These are phyloP conservation scores for Malassezia furfur DNA, from an alignment of 1,284 basidiomycete genomes.

Conservation along the genomic window DNA sequence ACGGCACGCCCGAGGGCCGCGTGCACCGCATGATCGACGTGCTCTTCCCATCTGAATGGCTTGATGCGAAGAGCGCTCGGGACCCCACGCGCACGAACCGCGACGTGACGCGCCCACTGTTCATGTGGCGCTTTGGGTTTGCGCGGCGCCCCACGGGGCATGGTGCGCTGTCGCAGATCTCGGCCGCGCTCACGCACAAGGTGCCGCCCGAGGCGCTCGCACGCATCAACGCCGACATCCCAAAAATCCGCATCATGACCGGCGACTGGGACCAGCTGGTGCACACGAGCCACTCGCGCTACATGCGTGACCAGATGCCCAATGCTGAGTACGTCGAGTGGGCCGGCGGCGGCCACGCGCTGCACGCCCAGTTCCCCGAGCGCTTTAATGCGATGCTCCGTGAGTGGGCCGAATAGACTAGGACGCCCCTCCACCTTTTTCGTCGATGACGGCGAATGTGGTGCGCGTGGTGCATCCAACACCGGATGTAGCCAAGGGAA, in stretches of 20 bases:
- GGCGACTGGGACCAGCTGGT: conserved; percentile 66
- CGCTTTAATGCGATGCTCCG: conserved; percentile 25
- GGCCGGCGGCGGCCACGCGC: conserved; percentile 61
- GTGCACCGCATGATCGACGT: conserved; percentile 57
- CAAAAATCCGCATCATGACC: conserved; percentile 60
- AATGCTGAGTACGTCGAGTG: conserved; percentile 62
- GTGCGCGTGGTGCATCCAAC: conserved; percentile 31
- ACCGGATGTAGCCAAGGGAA: conserved; percentile 40
- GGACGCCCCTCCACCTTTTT: conserved; percentile 1
- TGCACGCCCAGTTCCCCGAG: conserved; percentile 54
- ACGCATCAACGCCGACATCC: conserved; percentile 56
- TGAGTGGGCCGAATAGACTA: background rate
- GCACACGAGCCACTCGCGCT: conserved; percentile 55
- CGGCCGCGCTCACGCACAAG: conserved; percentile 62
- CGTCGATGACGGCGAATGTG: background rate
- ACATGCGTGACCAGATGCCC: conserved; percentile 59
- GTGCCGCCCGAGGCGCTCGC: conserved; percentile 57
- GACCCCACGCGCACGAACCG: conserved; percentile 25
- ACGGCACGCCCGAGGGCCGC: conserved; percentile 52
- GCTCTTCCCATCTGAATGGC: conserved; percentile 58
- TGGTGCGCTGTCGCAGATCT: conserved; percentile 66
- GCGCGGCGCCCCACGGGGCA: conserved; percentile 58
- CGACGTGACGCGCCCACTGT: conserved; percentile 44
- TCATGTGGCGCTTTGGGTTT: conserved; percentile 54
- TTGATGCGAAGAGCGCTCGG: conserved; percentile 45